These are phyloP conservation scores for Amborella trichopoda DNA, from an alignment of 164 flowering plant genomes.

Conservation along the genomic window DNA sequence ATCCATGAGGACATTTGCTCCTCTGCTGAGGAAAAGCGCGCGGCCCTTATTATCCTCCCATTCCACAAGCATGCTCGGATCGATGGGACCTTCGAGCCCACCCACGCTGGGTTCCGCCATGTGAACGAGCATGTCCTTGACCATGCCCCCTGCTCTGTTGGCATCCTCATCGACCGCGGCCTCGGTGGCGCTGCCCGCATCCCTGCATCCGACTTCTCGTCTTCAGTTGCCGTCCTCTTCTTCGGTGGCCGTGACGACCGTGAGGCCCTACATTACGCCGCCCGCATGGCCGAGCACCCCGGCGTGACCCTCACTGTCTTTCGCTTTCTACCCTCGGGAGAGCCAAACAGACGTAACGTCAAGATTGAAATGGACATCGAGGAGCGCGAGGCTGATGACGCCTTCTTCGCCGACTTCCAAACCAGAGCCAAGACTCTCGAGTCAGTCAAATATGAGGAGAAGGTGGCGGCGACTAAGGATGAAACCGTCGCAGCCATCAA, in stretches of 20 bases:
- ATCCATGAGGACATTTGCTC: conserved; percentile 42
- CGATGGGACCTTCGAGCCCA: conserved; percentile 34
- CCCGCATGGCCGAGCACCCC: conserved; percentile 42
- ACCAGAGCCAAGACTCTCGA: neutral
- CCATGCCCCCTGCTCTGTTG: conserved; percentile 39
- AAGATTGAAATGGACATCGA: neutral
- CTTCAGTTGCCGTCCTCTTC: conserved; percentile 14
- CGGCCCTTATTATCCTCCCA: conserved; percentile 33
- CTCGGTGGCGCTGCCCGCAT: conserved; percentile 36
- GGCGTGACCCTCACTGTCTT: conserved; percentile 28
- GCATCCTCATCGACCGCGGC: conserved; percentile 37
- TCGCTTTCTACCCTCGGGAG: conserved; percentile 10
- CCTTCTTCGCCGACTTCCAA: conserved; percentile 7
- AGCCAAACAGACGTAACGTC: conserved; percentile 1
- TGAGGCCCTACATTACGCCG: conserved; percentile 32
- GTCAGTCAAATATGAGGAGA: conserved; percentile 19
- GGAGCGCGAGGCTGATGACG: conserved; percentile 9
- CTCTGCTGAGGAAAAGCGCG: conserved; percentile 31
- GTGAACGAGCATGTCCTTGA: conserved; percentile 23
- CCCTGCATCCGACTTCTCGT: conserved; percentile 28
- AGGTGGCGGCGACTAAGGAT: conserved; percentile 11
- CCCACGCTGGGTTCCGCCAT: conserved; percentile 16
- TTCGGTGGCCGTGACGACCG: conserved; percentile 38
- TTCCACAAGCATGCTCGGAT: conserved; percentile 38
- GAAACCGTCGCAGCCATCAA: conserved; percentile 12